phyloP scores from a whole-genome alignment of 2,329 filamentous ascomycete species.

The Scolecobasidium constrictum region DNA sequence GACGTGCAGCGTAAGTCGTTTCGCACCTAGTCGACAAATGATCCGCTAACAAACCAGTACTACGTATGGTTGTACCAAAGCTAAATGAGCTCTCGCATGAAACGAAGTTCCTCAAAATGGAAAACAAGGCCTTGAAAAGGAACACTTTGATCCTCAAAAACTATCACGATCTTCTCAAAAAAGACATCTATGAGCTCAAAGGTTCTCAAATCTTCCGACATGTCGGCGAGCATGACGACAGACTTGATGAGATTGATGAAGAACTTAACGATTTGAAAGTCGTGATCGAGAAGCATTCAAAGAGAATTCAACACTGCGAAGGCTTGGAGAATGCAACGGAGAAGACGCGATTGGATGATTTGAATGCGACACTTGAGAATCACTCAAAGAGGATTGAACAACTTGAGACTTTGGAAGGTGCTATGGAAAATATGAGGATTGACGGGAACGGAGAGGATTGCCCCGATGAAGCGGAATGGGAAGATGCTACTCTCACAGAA shows the following conservation, averaged over 20 bases:
- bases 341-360: not conserved
- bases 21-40: too few species aligned
- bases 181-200: not conserved
- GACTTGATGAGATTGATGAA: not conserved
- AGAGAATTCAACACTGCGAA: not conserved
- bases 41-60: too few species aligned
- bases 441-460: too few species aligned
- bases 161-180: not conserved
- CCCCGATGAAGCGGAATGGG: too few species aligned
- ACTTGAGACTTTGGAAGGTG: too few species aligned
- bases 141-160: not conserved
- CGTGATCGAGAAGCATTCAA: not conserved
- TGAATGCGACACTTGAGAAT: not conserved
- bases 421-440: too few species aligned
- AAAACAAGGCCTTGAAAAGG: too few species aligned
- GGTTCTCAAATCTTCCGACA: not conserved
- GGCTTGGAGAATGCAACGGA: not conserved
- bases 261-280: not conserved
- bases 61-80: too few species aligned
- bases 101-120: too few species aligned
- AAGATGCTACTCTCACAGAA: too few species aligned
- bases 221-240: not conserved
- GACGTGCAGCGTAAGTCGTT: too few species aligned
- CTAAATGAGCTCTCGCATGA: too few species aligned
- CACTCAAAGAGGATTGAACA: slow-evolving; percentile 1